Percentiles rank a stretch among this genome's conserved stretches.
These are phyloP conservation scores for Fraxinus albicans DNA, from an alignment of 305 asterid species.

Conservation along the genomic window DNA sequence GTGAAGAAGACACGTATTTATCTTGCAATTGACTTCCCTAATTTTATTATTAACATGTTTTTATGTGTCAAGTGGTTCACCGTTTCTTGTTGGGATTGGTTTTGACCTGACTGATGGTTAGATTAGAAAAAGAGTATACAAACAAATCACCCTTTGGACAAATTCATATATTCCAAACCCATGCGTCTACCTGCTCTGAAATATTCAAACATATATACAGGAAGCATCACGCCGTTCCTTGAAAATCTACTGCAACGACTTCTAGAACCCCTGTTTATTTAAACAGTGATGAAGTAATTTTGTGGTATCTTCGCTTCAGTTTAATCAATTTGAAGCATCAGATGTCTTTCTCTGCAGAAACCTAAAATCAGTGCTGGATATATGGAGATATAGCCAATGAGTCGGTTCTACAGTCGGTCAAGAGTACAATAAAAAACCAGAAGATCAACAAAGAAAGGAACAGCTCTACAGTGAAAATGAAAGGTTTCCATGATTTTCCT, in stretches of 20 bases:
- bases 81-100: background rate
- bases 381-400: background rate
- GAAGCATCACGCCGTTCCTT: background rate
- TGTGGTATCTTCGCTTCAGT: background rate
- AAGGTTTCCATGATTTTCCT: slow-evolving; percentile 41
- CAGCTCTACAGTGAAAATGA: slow-evolving; percentile 14
- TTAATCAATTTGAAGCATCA: background rate
- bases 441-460: background rate
- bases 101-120: background rate
- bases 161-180: background rate
- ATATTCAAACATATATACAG: background rate
- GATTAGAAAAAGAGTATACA: background rate
- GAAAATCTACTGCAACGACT: background rate
- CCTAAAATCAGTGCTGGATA: background rate
- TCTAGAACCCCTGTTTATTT: background rate
- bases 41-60: background rate
- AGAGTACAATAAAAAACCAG: background rate
- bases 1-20: background rate
- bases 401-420: background rate
- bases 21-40: background rate
- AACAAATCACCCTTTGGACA: background rate
- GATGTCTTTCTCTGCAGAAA: background rate
- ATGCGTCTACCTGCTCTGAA: background rate
- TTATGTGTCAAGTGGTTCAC: background rate
- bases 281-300: background rate